A percentile compares a stretch with the other conserved stretches of the same genome.
These are phyloP conservation scores for Tylopilus vinaceipallidus DNA, from an alignment of 768 basidiomycete species.

Conservation along the genomic window DNA sequence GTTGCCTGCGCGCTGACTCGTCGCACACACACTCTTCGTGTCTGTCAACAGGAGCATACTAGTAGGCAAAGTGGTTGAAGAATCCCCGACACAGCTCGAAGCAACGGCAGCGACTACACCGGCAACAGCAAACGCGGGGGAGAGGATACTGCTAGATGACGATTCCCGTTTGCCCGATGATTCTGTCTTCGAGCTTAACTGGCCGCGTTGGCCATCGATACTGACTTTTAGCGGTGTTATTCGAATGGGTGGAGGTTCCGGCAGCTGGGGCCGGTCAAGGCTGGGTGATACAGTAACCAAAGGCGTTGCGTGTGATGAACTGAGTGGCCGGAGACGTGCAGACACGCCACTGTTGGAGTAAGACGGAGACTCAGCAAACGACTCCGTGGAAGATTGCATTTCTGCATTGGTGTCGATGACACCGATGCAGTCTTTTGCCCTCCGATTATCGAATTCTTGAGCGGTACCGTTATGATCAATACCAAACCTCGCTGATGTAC, in stretches of 20 bases:
- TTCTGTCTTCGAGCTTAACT: not conserved
- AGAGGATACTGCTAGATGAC: not conserved
- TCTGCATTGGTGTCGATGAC: not conserved
- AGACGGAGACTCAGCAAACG: not conserved
- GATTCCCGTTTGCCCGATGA: not conserved
- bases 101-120: not conserved
- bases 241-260: not conserved
- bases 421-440: not conserved
- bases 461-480: not conserved
- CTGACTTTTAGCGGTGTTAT: not conserved
- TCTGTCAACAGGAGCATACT: not conserved
- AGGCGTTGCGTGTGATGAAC: not conserved
- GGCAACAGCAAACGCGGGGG: not conserved
- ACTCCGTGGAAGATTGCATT: not conserved
- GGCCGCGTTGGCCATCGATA: not conserved
- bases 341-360: not conserved
- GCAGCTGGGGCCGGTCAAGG: not conserved
- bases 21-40: not conserved
- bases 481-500: not conserved
- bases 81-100: not conserved
- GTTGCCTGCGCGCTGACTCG: not conserved
- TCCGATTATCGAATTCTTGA: not conserved
- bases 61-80: not conserved
- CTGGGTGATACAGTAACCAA: constrained; percentile 3
- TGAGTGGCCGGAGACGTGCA: not conserved